phyloP scores from a whole-genome alignment of 1,284 basidiomycete species.

The Marasmius sp. region DNA sequence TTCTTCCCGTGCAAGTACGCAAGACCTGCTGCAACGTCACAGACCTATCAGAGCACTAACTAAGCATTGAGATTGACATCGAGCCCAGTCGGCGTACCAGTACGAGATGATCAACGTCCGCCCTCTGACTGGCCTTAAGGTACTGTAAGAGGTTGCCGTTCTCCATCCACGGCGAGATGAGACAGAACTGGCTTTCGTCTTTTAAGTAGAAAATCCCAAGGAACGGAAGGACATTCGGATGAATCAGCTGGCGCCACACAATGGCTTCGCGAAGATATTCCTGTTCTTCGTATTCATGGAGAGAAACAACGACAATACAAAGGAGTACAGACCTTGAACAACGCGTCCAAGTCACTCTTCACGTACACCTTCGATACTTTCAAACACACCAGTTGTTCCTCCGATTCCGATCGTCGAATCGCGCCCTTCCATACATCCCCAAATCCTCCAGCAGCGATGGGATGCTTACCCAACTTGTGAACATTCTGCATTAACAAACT shows the following conservation, averaged over 20 bases:
- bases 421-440: not conserved
- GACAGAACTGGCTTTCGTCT: not conserved
- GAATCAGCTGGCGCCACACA: not conserved
- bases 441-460: not conserved
- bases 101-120: constrained; percentile 17
- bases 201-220: not conserved
- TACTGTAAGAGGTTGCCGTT: constrained; percentile 31
- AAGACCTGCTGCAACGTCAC: not conserved
- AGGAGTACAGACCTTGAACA: not conserved
- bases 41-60: not conserved
- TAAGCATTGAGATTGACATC: not conserved
- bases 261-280: not conserved
- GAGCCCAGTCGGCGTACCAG: constrained; percentile 19
- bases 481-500: not conserved
- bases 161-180: constrained; percentile 29
- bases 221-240: not conserved
- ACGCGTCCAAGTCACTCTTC: not conserved
- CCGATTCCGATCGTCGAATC: not conserved
- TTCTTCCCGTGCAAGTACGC: not conserved
- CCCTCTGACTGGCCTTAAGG: constrained; percentile 16
- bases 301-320: not conserved
- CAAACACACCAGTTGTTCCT: not conserved
- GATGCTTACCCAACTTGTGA: not conserved
- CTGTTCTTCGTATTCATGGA: not conserved
- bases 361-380: not conserved